Base-by-base conservation (phyloP, 2,329 filamentous ascomycete genomes). In the Macrophomina pseudophaseolina region DNA sequence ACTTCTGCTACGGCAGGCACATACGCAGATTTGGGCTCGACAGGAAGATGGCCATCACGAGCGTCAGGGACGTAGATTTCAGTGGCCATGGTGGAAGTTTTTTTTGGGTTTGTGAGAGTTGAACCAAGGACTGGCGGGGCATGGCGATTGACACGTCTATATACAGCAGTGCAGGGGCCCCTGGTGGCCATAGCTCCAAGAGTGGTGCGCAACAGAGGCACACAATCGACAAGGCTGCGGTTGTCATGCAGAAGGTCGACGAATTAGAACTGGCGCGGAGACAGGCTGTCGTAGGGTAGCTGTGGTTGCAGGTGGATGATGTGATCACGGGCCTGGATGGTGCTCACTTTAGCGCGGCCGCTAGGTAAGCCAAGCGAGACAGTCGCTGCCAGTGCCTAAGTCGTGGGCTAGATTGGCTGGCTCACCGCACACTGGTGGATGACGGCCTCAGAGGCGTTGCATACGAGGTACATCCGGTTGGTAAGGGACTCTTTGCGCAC, bases 281-380 rank as follows among this genome's bases (percentile, higher is more conserved):
- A 18, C 33, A 12, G 51, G 23, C 32, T 14, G 53, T 44, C 33
- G 53, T 66, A 44, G 64, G 64, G 53, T 40, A 53, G 33, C 44
- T 7, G 64, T 59, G 32, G 64, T 42, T 40, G 44, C 16, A 28
- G 18, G 42, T 18, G 44, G 54, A 60, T 66, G 64, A 66, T 59
- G 64, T 66, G 64, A 66, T 66, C 35, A 32, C 11, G 32, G 44
- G 53, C 18, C 42, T 11, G 33, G 64, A 66, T 66, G 64, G 33
- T 66, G 64, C 30, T 49, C 30, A 49, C 44, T 33, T 62, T 62
- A 62, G 58, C 58, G 58, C 28, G 42, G n/a, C 8, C 42, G 42
- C 48, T 49, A 60, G 38, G 42, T 30, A 18, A 35, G n/a, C 38
- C 38, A 23, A 23, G 18, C 16, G 52, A 35, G 3, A 52, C n/a